phyloP scores from a whole-genome alignment of 1,284 basidiomycete species.

The Irpex sp. region DNA sequence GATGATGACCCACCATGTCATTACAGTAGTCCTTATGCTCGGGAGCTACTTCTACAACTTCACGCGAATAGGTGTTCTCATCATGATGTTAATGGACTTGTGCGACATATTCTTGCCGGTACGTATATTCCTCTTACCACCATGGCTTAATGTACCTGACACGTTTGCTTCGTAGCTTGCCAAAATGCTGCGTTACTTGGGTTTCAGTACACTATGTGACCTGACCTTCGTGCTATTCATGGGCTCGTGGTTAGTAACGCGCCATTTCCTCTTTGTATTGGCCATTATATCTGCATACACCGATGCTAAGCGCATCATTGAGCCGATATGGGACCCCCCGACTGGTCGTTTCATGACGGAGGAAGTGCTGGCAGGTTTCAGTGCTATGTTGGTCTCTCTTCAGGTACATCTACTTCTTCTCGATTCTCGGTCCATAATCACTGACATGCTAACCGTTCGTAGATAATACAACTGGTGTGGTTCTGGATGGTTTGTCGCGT shows the following conservation, averaged over 20 bases:
- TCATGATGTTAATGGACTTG: constrained; percentile 91
- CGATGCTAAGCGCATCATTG: constrained; percentile 47
- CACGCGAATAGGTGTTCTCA: constrained; percentile 84
- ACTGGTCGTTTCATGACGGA: constrained; percentile 54
- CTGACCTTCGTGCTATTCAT: constrained; percentile 79
- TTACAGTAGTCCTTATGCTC: constrained; percentile 80
- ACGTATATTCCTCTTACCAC: constrained; percentile 30
- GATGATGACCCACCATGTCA: constrained; percentile 95
- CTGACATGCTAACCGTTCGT: constrained; percentile 11
- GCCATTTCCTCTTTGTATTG: constrained; percentile 75
- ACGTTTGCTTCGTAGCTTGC: constrained; percentile 55
- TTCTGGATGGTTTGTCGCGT: constrained; percentile 83
- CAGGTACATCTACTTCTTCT: constrained; percentile 41
- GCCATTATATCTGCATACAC: constrained; percentile 61
- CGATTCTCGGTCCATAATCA: constrained; percentile 2
- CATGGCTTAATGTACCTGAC: constrained; percentile 7
- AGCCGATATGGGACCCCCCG: constrained; percentile 58
- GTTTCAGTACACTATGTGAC: constrained; percentile 69
- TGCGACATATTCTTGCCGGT: constrained; percentile 92
- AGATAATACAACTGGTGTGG: constrained; percentile 82
- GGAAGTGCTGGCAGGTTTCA: constrained; percentile 47
- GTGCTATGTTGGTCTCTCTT: constrained; percentile 53
- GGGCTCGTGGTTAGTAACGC: constrained; percentile 85
- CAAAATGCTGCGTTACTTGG: constrained; percentile 91
- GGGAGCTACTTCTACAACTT: constrained; percentile 81